A percentile compares a stretch with the other conserved stretches of the same genome.
phyloP scores from a whole-genome alignment of 495 filamentous ascomycete genomes.

The Eremomyces bilateralis region DNA sequence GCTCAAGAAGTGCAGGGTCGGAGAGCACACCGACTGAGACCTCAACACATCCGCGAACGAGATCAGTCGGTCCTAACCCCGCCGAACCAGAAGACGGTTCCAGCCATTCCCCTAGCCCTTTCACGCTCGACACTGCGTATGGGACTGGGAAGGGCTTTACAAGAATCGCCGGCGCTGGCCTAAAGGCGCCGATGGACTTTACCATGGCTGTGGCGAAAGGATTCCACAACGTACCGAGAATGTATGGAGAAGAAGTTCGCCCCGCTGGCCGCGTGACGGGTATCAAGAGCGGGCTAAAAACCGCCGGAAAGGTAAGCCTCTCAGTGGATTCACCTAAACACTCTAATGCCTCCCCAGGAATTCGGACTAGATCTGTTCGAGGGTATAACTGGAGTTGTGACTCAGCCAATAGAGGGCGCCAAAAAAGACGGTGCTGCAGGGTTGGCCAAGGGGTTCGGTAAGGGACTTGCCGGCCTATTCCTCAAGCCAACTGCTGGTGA shows the following conservation, averaged over 20 bases:
- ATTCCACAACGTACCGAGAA: conserved; percentile 63
- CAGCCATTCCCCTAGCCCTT: neutral
- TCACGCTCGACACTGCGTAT: conserved; percentile 29
- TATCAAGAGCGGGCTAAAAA: conserved; percentile 40
- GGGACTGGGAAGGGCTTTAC: conserved; percentile 39
- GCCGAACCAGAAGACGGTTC: no score
- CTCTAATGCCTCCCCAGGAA: no score
- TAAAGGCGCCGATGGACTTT: conserved; percentile 63
- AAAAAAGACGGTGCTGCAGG: conserved; percentile 18
- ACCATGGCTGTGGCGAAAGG: conserved; percentile 58
- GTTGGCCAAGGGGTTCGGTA: conserved; percentile 20
- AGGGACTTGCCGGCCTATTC: conserved; percentile 16
- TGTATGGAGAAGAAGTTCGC: conserved; percentile 58
- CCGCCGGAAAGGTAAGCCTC: conserved; percentile 14
- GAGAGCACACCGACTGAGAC: conserved; percentile 15
- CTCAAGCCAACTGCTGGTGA: conserved; percentile 11
- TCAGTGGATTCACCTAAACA: no score
- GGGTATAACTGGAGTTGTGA: conserved; percentile 17
- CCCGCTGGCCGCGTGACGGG: conserved; percentile 47
- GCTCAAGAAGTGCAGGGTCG: neutral
- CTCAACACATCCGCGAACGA: no score
- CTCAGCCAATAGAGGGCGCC: conserved; percentile 17
- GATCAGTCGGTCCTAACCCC: no score
- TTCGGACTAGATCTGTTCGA: conserved; percentile 16
- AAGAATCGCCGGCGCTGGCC: conserved; percentile 45